These are phyloP conservation scores for Podospora pseudoanserina DNA, from an alignment of 495 filamentous ascomycete genomes.

Conservation along the genomic window DNA sequence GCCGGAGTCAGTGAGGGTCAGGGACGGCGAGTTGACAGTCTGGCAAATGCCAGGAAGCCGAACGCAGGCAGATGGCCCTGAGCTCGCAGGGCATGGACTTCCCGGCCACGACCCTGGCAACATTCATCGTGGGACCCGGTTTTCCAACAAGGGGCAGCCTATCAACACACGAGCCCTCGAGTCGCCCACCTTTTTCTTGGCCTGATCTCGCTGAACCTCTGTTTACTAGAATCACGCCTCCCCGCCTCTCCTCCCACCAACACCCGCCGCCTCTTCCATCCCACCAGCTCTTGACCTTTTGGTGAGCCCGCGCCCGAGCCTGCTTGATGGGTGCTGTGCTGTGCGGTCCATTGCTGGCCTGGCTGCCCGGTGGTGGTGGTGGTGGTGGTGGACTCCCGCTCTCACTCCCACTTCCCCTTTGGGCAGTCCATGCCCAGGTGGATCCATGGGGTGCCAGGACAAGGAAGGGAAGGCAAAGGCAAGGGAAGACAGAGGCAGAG, in stretches of 20 bases:
- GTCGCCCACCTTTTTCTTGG: not conserved
- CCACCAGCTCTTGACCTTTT: no score
- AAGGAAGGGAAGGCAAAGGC: no score
- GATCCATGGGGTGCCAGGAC: not conserved
- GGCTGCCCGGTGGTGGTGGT: not conserved
- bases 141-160: constrained; percentile 11
- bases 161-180: constrained; percentile 3
- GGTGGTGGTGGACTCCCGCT: not conserved
- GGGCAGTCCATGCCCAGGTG: not conserved
- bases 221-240: constrained; percentile 5
- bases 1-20: constrained; percentile 3
- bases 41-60: not conserved
- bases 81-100: not conserved
- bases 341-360: not conserved
- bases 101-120: constrained; percentile 6
- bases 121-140: constrained; percentile 1
- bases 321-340: not conserved
- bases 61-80: not conserved
- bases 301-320: no score
- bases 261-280: not conserved
- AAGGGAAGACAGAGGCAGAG: no score
- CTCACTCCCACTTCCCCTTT: not conserved
- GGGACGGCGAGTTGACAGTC: not conserved
- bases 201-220: not conserved
- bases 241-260: not conserved